Conservation (phyloP, 345 rosid species). For the Rhizophora apiculata region DNA sequence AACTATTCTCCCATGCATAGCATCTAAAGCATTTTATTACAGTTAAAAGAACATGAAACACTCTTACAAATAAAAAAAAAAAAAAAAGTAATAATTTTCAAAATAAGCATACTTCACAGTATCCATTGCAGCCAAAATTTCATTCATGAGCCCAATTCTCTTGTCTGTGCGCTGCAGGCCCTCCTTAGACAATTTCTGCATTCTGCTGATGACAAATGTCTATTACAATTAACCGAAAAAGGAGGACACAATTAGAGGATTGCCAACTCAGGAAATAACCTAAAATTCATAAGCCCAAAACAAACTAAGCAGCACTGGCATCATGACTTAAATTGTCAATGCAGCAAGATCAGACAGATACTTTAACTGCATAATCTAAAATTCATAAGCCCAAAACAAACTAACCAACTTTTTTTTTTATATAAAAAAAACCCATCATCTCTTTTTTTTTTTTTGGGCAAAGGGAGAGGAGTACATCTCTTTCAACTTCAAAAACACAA, state of each 20-base stretch:
- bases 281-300: not conserved
- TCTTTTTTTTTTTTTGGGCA: no score
- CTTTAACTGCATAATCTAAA: no score
- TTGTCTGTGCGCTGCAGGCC: constrained; percentile 97
- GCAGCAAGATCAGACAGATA: no score
- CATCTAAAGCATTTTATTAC: constrained; percentile 50
- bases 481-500: no score
- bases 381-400: no score
- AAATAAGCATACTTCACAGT: constrained; percentile 76
- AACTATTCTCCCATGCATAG: constrained; percentile 98
- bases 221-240: constrained; percentile 30
- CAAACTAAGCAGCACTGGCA: not conserved
- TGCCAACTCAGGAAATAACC: no score
- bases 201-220: constrained; percentile 87
- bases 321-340: no score
- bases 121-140: constrained; percentile 98
- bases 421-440: no score
- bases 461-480: no score
- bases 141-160: constrained; percentile 98
- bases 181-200: constrained; percentile 86
- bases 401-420: no score
- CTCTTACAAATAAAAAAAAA: not conserved
- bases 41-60: constrained; percentile 4
- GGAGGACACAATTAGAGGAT: not conserved
- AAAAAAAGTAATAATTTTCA: constrained; percentile 2